Base-by-base conservation (phyloP, 257 asterid species). In the Lantana camara region DNA sequence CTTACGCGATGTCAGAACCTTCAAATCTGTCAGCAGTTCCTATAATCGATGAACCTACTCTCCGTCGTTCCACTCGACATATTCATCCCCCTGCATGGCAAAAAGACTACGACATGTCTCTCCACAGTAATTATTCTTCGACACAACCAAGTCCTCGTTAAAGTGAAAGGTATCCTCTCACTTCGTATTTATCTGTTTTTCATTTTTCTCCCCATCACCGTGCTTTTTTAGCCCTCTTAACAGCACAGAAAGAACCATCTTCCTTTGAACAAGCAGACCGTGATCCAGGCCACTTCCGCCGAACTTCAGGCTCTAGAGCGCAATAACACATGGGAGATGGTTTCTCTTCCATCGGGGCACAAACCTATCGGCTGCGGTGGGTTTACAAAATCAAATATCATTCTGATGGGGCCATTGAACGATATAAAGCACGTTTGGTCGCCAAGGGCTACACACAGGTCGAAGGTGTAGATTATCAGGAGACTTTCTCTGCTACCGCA, bases 121-220 rank as follows among this genome's bases (percentile, higher is more conserved):
- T 35, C 10, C 65, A 66, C 47, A 60, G 5, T 23, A 66, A 51
- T 52, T 41, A 34, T 5, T 35, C 69, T 30, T 9, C 32, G 48
- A 4, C 9, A 1, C 0, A 1, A 5, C 14, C 20, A 60, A 35
- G 48, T 55, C 9, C 16, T n/a, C 13, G 10, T 12, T 5, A 1
- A 32, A 27, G 69, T 52, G 59, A 64, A 17, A 21, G 30, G 4
- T 66, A 50, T 42, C 64, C 59, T n/a, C 16, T 72, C 27, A n/a
- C 14, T 47, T 27, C 49, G 7, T 72, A 38, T 22, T 16, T 72
- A 14, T 63, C 72, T 1, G 64, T 38, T 2, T 63, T 68, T 32
- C 37, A 10, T 17, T 5, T 72, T 4, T 64, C 45, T 32, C 13
- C 5, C 3, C 0, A 57, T 19, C 53, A 58, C 49, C n/a, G 24